Evolutionary conservation across 1,284 basidiomycete species (phyloP), one percentile per base, ranked within the genome.

Genomic region (Leccinum variabile): DNA sequence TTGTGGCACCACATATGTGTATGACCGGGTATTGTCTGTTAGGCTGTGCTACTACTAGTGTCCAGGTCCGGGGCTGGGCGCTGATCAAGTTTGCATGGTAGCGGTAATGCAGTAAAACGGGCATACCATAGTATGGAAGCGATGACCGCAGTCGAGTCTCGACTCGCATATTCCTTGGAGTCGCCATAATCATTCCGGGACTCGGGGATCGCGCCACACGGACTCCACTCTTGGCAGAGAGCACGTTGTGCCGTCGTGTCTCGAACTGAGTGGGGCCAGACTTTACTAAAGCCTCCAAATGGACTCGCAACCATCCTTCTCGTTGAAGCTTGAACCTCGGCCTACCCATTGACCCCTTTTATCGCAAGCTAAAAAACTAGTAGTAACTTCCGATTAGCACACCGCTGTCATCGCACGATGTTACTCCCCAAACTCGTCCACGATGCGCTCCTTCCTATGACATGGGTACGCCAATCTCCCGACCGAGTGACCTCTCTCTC

Each of bases 381-480:
- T 35, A 35, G 33, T 35, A 11, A 11, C 44, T 18, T 46, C 18
- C n/a, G 10, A 18, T 46, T 18, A 18, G 5, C n/a, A 18, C 11
- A 46, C n/a, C n/a, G 44, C 39, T n/a, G n/a, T 41, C 16, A 2
- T 46, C 18, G 11, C 7, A 22, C 22, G 6, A 67, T 71, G 69
- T 3, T 60, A 28, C 54, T 57, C 46, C 25, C 37, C 5, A 37
- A 59, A 37, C 6, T 49, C 37, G 25, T 11, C 10, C 57, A 54
- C 25, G 59, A 61, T 18, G 37, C 57, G 22, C 28, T 16, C 6
- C 14, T 63, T 7, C 71, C 71, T 3, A 25, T 73, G 2, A 16
- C 55, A 58, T 70, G 69, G 69, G 69, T 67, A 67, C 54, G 70
- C 25, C 46, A 49, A 22, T 22, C 13, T 13, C 18, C 39, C 18